Evolutionary conservation across 2,329 filamentous ascomycete genomes (phyloP).

Genomic region (Leptoxyphium fumago): DNA sequence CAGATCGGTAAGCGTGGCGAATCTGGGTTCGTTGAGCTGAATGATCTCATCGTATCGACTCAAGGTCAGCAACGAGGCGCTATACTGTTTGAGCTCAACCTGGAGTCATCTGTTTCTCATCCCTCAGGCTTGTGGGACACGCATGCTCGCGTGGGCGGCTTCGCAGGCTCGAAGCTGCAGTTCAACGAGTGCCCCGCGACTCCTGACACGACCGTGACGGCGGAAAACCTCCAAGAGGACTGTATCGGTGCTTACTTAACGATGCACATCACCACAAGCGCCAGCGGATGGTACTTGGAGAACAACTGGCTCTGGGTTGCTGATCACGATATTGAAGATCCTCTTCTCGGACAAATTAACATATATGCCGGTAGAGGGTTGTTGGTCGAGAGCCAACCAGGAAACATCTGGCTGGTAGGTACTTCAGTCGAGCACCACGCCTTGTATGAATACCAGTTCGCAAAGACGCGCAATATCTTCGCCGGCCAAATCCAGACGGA

Average conservation of each 20-base stretch:
- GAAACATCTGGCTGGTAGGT: constrained; percentile 42
- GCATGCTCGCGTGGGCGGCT: constrained; percentile 38
- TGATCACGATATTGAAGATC: constrained; percentile 75
- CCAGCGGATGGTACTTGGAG: constrained; percentile 58
- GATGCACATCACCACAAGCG: constrained; percentile 34
- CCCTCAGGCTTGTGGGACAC: constrained; percentile 42
- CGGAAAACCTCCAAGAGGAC: constrained; percentile 8
- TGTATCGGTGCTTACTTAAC: constrained; percentile 19
- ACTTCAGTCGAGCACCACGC: constrained; percentile 48
- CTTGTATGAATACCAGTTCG: constrained; percentile 69
- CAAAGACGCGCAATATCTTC: constrained; percentile 62
- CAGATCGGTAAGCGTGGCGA: constrained; percentile 52
- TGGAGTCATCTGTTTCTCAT: constrained; percentile 31
- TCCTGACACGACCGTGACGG: constrained; percentile 9
- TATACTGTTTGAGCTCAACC: constrained; percentile 58
- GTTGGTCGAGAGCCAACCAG: constrained; percentile 60
- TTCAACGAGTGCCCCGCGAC: constrained; percentile 26
- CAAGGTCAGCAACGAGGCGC: constrained; percentile 53
- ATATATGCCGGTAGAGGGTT: constrained; percentile 87
- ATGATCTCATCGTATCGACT: constrained; percentile 57
- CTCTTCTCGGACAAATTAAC: constrained; percentile 58
- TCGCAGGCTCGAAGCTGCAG: constrained; percentile 33
- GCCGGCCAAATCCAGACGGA: constrained; percentile 80
- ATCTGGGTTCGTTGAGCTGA: constrained; percentile 51
- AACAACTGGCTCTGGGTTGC: constrained; percentile 89